Percentiles rank a stretch among this genome's conserved stretches.
Conservation (phyloP, 129 eudicot species). For the Tanacetum coccineum region DNA sequence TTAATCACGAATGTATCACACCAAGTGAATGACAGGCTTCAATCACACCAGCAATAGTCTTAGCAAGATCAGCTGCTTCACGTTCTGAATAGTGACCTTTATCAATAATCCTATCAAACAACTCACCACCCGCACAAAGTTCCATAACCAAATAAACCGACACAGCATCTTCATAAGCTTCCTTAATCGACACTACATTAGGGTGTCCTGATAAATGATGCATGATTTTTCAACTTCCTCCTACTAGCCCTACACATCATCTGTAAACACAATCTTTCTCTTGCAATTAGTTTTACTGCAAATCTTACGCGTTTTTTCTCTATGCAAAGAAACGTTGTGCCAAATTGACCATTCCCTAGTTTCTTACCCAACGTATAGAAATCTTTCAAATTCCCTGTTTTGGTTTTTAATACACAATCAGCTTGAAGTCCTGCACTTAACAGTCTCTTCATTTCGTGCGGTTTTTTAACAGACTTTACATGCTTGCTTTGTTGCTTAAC, state of each 20-base stretch:
- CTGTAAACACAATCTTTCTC: slow-evolving; percentile 47
- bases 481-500: slow-evolving; percentile 39
- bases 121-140: slow-evolving; percentile 18
- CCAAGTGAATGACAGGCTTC: no score
- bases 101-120: slow-evolving; percentile 65
- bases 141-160: slow-evolving; percentile 33
- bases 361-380: slow-evolving; percentile 53
- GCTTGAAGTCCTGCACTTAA: slow-evolving; percentile 62
- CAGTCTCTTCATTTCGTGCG: slow-evolving; percentile 46
- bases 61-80: slow-evolving; percentile 78
- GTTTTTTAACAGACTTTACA: slow-evolving; percentile 33
- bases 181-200: slow-evolving; percentile 58
- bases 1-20: no score
- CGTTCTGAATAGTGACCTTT: slow-evolving; percentile 71
- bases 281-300: slow-evolving; percentile 81
- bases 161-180: slow-evolving; percentile 73
- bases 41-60: slow-evolving; percentile 54
- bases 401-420: slow-evolving; percentile 49
- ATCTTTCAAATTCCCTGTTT: slow-evolving; percentile 69
- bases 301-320: slow-evolving; percentile 51
- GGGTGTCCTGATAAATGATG: slow-evolving; percentile 72
- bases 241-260: slow-evolving; percentile 65
- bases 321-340: slow-evolving; percentile 61
- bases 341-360: slow-evolving; percentile 81
- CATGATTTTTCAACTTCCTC: slow-evolving; percentile 75